Base-by-base conservation (phyloP, 495 filamentous ascomycete genomes). In the Aspergillus sclerotioniger region DNA sequence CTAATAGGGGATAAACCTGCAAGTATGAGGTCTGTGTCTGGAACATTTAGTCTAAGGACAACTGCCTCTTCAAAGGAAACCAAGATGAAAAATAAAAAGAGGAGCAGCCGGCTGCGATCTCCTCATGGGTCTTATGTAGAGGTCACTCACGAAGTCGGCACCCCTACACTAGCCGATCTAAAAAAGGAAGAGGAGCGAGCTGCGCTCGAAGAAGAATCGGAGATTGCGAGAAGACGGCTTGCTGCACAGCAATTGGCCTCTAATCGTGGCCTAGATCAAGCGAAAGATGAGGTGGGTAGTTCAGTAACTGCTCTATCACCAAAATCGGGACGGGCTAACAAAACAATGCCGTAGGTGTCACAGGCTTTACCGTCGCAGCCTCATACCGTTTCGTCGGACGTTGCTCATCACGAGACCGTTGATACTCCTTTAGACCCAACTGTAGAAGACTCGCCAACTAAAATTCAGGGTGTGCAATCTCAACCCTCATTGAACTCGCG, bases 181-280 rank as follows among this genome's bases (percentile, higher is more conserved):
- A 85, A 88, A 62, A 77, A 80, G 47, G 91, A 97, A 69, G 92
- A 98, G 60, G 84, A 90, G 43, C 80, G 75, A 20, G 73, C 85
- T 0, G 82, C 80, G 58, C 67, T 73, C 37, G 80, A 91, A 68
- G 91, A 97, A 64, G 86, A 92, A 59, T 77, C 78, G 20, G 82
- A 86, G 48, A 75, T 96, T 45, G 80, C 87, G 67, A 80, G 80
- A 53, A 90, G 85, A 67, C 80, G 92, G 47, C 70, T 83, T 54
- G 89, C 87, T 28, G 93, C 93, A 1, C 82, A 82, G 20, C 80
- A 83, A 56, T 62, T 96, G 54, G 93, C 94, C 13, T 62, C 83
- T 17, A 80, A 84, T 57, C 82, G 86, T 32, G 92, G 93, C 2
- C 71, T 96, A 45, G 62, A 67, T 32, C 48, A 56, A 3, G 28